A percentile compares a stretch with the other conserved stretches of the same genome.
Conservation (phyloP, 2,329 filamentous ascomycete genomes). For the Metarhizium album region DNA sequence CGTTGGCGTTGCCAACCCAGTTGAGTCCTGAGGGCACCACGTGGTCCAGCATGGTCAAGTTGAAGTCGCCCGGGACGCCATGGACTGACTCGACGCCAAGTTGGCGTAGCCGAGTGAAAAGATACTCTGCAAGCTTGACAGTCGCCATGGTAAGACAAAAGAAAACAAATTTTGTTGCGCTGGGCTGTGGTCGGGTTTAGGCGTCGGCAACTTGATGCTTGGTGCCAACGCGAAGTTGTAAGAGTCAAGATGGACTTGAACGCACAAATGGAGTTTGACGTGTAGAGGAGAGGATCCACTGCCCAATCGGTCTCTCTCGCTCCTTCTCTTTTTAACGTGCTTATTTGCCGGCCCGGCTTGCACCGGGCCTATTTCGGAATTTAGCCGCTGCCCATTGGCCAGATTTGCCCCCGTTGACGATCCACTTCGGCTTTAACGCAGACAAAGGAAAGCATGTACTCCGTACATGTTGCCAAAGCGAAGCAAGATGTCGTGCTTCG, state of each 20-base stretch:
- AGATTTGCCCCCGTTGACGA: not conserved
- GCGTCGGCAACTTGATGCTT: not conserved
- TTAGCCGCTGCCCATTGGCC: not conserved
- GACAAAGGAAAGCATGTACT: too few relatives aligned
- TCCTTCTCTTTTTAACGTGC: not conserved
- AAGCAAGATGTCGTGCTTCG: too few relatives aligned
- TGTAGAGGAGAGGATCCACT: not conserved
- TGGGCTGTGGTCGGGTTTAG: not conserved
- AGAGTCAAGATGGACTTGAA: not conserved
- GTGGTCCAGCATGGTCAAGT: slow-evolving; percentile 26
- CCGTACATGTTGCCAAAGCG: not conserved
- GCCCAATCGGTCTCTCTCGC: too few relatives aligned
- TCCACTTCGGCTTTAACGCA: not conserved
- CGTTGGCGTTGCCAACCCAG: slow-evolving; percentile 45
- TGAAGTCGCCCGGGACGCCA: slow-evolving; percentile 35
- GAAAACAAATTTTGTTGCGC: not conserved
- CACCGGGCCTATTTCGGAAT: slow-evolving; percentile 2
- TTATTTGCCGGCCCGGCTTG: not conserved
- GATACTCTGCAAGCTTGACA: slow-evolving; percentile 28
- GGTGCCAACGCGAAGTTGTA: not conserved
- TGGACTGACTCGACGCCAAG: slow-evolving; percentile 47
- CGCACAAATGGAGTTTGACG: not conserved
- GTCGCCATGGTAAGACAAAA: slow-evolving; percentile 1
- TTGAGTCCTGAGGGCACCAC: slow-evolving; percentile 24
- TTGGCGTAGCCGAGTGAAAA: slow-evolving; percentile 48